Percentiles rank a stretch among this genome's conserved stretches.
phyloP scores from a whole-genome alignment of 2,329 filamentous ascomycete species.

The Fusarium sp. region DNA sequence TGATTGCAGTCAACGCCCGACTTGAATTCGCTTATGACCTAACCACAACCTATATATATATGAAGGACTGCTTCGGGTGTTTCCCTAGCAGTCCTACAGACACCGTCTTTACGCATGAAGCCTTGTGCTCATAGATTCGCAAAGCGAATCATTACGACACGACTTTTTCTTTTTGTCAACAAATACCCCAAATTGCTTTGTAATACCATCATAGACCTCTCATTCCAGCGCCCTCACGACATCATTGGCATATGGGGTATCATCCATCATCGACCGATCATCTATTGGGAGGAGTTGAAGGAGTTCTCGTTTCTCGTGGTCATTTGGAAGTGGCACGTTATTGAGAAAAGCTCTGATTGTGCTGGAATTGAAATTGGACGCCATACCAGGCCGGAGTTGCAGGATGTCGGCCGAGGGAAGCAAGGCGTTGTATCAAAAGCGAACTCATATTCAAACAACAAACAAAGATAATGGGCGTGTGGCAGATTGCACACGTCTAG shows the following conservation, averaged over 20 bases:
- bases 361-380: slow-evolving; percentile 7
- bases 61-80: neutral
- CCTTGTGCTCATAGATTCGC: neutral
- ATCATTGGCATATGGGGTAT: slow-evolving; percentile 20
- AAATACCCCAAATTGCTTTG: slow-evolving; percentile 47
- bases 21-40: neutral
- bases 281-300: slow-evolving; percentile 43
- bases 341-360: slow-evolving; percentile 12
- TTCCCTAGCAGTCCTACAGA: neutral
- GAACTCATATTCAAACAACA: slow-evolving; percentile 16
- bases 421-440: slow-evolving; percentile 27
- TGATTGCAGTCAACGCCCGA: slow-evolving; percentile 28
- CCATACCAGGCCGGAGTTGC: slow-evolving; percentile 27
- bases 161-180: slow-evolving; percentile 27
- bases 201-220: slow-evolving; percentile 35
- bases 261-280: slow-evolving; percentile 29
- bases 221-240: slow-evolving; percentile 9
- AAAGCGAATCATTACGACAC: slow-evolving; percentile 19
- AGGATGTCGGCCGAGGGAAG: slow-evolving; percentile 11
- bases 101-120: neutral
- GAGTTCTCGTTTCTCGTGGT: slow-evolving; percentile 27
- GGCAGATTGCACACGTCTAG: slow-evolving; percentile 1
- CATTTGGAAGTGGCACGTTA: slow-evolving; percentile 2
- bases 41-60: neutral
- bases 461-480: slow-evolving; percentile 11